These are phyloP conservation scores for Lasiosphaeria hispida DNA, from an alignment of 495 filamentous ascomycete genomes.

Conservation along the genomic window DNA sequence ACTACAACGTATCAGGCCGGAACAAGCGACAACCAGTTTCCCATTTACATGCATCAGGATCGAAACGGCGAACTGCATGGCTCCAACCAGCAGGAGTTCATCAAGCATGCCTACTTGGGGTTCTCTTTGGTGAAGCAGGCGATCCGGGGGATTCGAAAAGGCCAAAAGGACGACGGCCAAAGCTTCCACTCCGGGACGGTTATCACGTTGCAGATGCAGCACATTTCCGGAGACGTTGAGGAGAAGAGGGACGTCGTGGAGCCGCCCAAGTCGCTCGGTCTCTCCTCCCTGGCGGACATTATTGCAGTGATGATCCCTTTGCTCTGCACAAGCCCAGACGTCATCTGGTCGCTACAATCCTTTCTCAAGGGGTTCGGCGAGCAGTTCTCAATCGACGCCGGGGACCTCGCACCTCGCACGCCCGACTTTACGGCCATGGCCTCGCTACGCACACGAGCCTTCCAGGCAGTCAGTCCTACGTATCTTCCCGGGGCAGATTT, in stretches of 20 bases:
- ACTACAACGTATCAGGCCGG: neutral
- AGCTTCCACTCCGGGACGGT: neutral
- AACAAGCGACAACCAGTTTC: neutral
- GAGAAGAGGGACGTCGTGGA: too few species aligned
- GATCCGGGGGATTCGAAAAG: neutral
- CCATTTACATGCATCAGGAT: neutral
- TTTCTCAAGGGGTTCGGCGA: too few species aligned
- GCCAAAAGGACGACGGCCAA: neutral
- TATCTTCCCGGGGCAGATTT: neutral
- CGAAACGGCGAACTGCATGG: neutral
- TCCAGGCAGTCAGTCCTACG: neutral
- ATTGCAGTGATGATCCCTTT: too few species aligned
- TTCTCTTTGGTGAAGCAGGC: neutral
- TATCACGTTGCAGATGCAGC: neutral
- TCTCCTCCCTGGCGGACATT: too few species aligned
- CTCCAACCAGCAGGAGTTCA: neutral
- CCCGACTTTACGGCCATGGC: slow-evolving; percentile 2
- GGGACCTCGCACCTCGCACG: neutral
- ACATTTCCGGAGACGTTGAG: too few species aligned
- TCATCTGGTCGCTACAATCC: too few species aligned
- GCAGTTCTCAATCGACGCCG: neutral
- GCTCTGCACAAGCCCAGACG: too few species aligned
- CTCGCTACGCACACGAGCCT: neutral
- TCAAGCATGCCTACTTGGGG: neutral
- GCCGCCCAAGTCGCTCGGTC: too few species aligned